phyloP scores from a whole-genome alignment of 768 basidiomycete species.

The Tricholoma bakamatsutake region DNA sequence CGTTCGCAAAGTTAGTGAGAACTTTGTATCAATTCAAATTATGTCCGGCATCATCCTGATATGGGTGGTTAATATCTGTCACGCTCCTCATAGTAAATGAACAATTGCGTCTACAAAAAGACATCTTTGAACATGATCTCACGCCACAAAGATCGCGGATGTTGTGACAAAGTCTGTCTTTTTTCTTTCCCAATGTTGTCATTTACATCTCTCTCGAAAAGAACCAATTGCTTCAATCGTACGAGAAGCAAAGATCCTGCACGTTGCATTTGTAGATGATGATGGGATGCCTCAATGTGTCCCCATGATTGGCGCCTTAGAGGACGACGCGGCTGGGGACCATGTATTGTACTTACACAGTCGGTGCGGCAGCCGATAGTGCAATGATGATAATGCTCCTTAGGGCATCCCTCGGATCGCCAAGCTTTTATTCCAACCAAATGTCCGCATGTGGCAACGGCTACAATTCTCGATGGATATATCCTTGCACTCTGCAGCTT shows the following conservation, averaged over 20 bases:
- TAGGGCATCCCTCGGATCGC: background rate
- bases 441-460: background rate
- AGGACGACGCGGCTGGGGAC: background rate
- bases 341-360: background rate
- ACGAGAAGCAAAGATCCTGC: background rate
- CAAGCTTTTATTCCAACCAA: background rate
- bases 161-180: background rate
- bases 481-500: background rate
- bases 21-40: too few species aligned
- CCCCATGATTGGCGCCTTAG: background rate
- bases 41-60: too few species aligned
- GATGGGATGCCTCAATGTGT: background rate
- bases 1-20: background rate
- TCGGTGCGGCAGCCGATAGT: background rate
- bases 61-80: too few species aligned
- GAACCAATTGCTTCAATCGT: background rate
- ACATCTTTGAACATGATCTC: background rate
- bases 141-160: background rate
- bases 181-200: background rate
- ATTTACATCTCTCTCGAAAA: background rate
- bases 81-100: background rate
- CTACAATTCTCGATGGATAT: background rate
- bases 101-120: background rate
- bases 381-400: background rate
- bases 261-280: background rate